Conservation (phyloP, 1,284 basidiomycete genomes). For the Papiliotrema laurentii region DNA sequence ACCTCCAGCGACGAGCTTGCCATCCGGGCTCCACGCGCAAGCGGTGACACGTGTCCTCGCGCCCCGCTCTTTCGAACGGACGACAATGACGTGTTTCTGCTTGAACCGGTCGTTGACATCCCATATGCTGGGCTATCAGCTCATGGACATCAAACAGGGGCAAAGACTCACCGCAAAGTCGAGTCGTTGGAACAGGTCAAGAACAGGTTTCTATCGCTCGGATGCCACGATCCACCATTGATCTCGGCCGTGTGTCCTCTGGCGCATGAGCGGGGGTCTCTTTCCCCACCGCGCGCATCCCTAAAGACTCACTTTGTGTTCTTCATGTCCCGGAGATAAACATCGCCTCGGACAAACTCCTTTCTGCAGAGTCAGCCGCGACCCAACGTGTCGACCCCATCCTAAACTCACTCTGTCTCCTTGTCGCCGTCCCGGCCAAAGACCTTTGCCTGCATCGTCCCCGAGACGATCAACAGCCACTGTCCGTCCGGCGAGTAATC, state of each 20-base stretch:
- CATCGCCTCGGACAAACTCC: slow-evolving; percentile 90
- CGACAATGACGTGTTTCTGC: slow-evolving; percentile 89
- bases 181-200: slow-evolving; percentile 93
- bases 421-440: slow-evolving; percentile 88
- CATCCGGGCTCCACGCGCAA: slow-evolving; percentile 82
- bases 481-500: slow-evolving; percentile 83
- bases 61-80: slow-evolving; percentile 94
- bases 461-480: slow-evolving; percentile 78
- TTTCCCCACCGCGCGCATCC: not conserved
- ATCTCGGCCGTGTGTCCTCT: slow-evolving; percentile 94
- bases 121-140: slow-evolving; percentile 68
- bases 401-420: slow-evolving; percentile 45
- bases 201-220: slow-evolving; percentile 73
- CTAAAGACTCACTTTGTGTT: slow-evolving; percentile 69
- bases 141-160: not conserved
- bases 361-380: slow-evolving; percentile 53
- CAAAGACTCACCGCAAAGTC: slow-evolving; percentile 67
- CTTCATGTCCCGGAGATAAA: slow-evolving; percentile 97
- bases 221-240: slow-evolving; percentile 87
- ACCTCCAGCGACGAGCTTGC: slow-evolving; percentile 79
- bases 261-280: no score
- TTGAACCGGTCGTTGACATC: slow-evolving; percentile 80
- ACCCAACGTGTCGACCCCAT: not conserved
- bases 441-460: slow-evolving; percentile 79
- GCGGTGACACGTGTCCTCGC: slow-evolving; percentile 85